A percentile compares a stretch with the other conserved stretches of the same genome.
phyloP scores from a whole-genome alignment of 2,329 filamentous ascomycete species.

The Graphilbum ipis-grandicollis region DNA sequence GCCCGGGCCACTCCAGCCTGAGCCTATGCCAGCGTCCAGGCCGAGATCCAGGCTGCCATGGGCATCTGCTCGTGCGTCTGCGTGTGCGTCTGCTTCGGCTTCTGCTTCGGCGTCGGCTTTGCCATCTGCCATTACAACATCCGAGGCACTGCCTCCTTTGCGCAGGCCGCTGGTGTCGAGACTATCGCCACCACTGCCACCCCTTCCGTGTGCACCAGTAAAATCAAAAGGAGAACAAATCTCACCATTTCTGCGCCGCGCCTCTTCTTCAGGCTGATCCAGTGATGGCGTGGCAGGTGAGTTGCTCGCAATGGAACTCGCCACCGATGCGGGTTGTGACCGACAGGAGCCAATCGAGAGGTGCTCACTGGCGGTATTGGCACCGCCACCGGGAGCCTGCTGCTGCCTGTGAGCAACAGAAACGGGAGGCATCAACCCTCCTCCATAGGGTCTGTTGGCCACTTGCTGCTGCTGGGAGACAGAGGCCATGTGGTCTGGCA shows the following conservation, averaged over 20 bases:
- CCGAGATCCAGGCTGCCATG: no score
- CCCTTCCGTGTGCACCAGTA: not conserved
- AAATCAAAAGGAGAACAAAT: constrained; percentile 9
- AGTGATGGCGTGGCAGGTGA: constrained; percentile 40
- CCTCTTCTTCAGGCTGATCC: constrained; percentile 25
- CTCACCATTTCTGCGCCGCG: constrained; percentile 39
- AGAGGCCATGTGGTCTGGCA: constrained; percentile 14
- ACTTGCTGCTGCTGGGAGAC: no score
- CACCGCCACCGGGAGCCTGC: constrained; percentile 10
- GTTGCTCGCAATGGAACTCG: constrained; percentile 39
- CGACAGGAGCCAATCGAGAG: constrained; percentile 20
- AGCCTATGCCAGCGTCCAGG: no score
- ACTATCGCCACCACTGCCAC: not conserved
- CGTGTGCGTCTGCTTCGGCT: no score
- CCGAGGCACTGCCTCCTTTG: not conserved
- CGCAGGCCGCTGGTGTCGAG: not conserved
- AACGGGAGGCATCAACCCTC: no score
- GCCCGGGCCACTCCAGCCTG: no score
- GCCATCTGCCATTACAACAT: no score
- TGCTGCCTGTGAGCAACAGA: no score
- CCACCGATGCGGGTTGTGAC: constrained; percentile 37
- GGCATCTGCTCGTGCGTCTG: no score
- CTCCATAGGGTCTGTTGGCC: no score
- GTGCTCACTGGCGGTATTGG: constrained; percentile 13
- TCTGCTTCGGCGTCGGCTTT: no score